Conservation (phyloP, 805 yeast genomes). For the Wickerhamomyces bovis region DNA sequence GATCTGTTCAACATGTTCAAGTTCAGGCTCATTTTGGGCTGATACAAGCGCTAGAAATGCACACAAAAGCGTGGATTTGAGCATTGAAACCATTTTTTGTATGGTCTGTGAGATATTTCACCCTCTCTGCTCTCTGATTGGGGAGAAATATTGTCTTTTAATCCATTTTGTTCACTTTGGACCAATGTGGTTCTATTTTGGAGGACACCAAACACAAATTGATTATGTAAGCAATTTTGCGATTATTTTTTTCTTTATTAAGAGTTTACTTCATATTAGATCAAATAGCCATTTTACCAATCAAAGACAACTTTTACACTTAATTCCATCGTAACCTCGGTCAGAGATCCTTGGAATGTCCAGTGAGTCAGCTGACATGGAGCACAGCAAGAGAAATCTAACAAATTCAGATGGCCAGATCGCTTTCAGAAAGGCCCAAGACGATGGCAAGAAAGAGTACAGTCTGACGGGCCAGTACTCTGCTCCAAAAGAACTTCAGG, state of each 20-base stretch:
- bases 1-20: not conserved
- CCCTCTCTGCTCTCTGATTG: not conserved
- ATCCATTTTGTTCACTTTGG: not conserved
- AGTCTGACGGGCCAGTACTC: slow-evolving; percentile 35
- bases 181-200: not conserved
- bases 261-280: too few species aligned
- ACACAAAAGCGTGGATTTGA: not conserved
- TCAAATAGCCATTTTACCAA: too few species aligned
- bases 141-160: not conserved
- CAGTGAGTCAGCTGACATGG: not conserved
- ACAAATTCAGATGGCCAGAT: not conserved
- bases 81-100: not conserved
- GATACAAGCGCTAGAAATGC: not conserved
- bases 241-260: too few species aligned
- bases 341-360: not conserved
- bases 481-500: slow-evolving; percentile 30
- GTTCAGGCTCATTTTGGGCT: not conserved
- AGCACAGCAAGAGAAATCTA: not conserved
- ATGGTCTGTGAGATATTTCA: too few species aligned
- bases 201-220: not conserved
- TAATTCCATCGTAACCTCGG: not conserved
- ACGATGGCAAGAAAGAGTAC: slow-evolving; percentile 5
- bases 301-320: too few species aligned
- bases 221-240: not conserved
- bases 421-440: not conserved